phyloP scores from a whole-genome alignment of 495 filamentous ascomycete species.

The Aspergillus steynii region DNA sequence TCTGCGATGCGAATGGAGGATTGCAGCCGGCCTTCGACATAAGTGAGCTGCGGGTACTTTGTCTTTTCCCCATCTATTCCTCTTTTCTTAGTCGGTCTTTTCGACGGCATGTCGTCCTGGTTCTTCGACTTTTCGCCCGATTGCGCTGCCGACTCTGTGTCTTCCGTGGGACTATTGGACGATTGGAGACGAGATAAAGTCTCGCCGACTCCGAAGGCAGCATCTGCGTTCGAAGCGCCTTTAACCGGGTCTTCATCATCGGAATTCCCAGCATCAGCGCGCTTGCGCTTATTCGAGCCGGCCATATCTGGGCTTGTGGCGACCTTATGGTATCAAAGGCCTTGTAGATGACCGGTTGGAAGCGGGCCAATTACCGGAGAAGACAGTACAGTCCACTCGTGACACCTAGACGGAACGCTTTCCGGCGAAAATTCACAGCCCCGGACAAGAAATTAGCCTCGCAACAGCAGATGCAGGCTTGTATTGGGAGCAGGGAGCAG shows the following conservation, averaged over 20 bases:
- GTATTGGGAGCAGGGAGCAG: neutral
- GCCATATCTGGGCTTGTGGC: constrained; percentile 19
- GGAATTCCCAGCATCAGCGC: constrained; percentile 21
- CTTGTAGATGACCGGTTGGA: neutral
- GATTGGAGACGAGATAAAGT: constrained; percentile 33
- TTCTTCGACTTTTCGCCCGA: constrained; percentile 4
- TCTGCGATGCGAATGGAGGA: constrained; percentile 73
- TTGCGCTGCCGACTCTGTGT: constrained; percentile 7
- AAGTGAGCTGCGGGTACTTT: constrained; percentile 73
- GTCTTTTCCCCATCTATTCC: constrained; percentile 57
- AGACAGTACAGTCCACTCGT: neutral
- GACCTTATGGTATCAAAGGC: neutral
- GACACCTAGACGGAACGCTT: neutral
- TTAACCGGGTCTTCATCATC: constrained; percentile 29
- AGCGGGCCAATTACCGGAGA: neutral
- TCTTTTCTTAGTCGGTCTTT: constrained; percentile 36
- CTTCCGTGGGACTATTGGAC: constrained; percentile 15
- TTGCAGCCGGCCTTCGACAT: constrained; percentile 69
- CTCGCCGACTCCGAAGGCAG: constrained; percentile 34
- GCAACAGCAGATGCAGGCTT: neutral
- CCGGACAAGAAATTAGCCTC: neutral
- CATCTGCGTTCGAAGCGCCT: constrained; percentile 7
- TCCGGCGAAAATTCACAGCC: neutral
- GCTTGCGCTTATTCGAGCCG: constrained; percentile 38
- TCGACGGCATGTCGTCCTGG: constrained; percentile 5